Base-by-base conservation (phyloP, 345 rosid species). In the Linum usitatissimum region DNA sequence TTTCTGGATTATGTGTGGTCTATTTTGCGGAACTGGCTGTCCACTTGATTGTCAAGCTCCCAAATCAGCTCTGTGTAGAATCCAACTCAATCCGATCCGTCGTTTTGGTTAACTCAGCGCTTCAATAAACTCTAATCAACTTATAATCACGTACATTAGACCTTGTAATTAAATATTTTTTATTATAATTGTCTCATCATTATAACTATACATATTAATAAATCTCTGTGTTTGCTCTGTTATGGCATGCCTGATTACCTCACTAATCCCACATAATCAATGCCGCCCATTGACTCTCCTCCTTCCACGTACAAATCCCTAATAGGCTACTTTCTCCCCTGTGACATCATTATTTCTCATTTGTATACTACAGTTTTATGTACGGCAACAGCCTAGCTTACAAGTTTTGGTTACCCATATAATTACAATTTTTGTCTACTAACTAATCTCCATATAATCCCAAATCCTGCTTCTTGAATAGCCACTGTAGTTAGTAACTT, bases 41-140 rank as follows among this genome's bases (percentile, higher is more conserved):
- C 77, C 79, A 76, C 79, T 75, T 72, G 80, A 67, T 68, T 70
- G 72, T 74, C 79, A 60, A 67, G 53, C 67, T 68, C 66, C 59
- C 68, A 59, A 39, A 0, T 6, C 36, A 3, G 36, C 3, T 64
- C 70, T 64, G n/a, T n/a, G n/a, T n/a, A n/a, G n/a, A n/a, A 30
- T 10, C 66, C 70, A 64, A 30, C 9, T 60, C 70, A 62, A 57
- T 54, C n/a, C 36, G 17, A 30, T 6, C 7, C 17, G 23, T n/a
- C 6, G 15, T 51, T 30, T 4, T 10, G 49, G 49, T 42, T 9
- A 42, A 31, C 36, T 31, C 36, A 31, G n/a, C n/a, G n/a, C n/a
- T n/a, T n/a, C n/a, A n/a, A 75, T 81, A 69, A 80, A 77, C 78
- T 70, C 21, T 66, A 73, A 85, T 75, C 86, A 83, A 78, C 79